Conservation (phyloP, 768 basidiomycete species). For the Omphalotus guepiniiformis region DNA sequence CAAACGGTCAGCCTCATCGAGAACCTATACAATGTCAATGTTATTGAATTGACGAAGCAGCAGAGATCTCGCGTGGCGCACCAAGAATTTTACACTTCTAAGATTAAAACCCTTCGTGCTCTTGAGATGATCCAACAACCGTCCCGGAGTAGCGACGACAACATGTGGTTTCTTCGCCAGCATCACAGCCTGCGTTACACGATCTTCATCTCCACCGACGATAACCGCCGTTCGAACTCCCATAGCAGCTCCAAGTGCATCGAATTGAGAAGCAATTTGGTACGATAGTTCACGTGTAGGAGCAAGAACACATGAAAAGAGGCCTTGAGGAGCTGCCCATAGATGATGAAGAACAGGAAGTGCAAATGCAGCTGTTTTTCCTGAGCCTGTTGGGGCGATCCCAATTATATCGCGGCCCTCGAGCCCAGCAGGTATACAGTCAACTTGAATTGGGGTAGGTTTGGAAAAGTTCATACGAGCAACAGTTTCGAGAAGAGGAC, state of each 20-base stretch:
- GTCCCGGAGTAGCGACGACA: constrained; percentile 93
- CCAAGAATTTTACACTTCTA: constrained; percentile 6
- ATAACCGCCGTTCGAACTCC: constrained; percentile 89
- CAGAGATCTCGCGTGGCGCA: not conserved
- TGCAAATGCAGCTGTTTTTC: constrained; percentile 97
- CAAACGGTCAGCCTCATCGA: constrained; percentile 39
- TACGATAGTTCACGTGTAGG: constrained; percentile 98
- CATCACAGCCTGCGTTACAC: constrained; percentile 85
- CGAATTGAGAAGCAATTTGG: constrained; percentile 97
- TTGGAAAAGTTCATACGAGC: constrained; percentile 78
- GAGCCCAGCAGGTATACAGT: constrained; percentile 82
- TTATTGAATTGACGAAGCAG: not conserved
- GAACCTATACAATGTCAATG: constrained; percentile 69
- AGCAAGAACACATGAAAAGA: constrained; percentile 91
- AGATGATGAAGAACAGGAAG: constrained; percentile 93
- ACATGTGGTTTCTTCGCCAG: constrained; percentile 93
- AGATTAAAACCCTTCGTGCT: constrained; percentile 8
- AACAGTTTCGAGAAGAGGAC: constrained; percentile 84
- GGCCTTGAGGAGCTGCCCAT: constrained; percentile 92
- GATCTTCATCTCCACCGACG: constrained; percentile 88
- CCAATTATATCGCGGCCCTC: constrained; percentile 95
- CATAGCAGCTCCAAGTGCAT: constrained; percentile 86
- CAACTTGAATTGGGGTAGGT: constrained; percentile 89
- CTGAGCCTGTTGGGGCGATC: constrained; percentile 95
- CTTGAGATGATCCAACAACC: constrained; percentile 73